Evolutionary conservation across 164 flowering plant genomes (phyloP), one percentile per base, ranked within the genome.

Genomic region (Sedum album): DNA sequence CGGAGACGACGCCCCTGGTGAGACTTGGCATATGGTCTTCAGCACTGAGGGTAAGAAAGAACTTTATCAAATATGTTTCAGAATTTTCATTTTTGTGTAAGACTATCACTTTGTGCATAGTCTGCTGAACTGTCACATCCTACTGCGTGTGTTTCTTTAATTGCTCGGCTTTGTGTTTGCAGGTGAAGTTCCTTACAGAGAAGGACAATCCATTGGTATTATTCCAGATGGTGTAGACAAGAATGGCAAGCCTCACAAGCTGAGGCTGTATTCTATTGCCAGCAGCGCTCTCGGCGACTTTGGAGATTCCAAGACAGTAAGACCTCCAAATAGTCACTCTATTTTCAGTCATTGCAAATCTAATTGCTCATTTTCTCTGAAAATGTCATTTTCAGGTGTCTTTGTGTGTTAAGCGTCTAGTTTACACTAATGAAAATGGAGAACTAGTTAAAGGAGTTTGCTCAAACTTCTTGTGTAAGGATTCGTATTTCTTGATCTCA

Each of bases 11-110:
- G 97, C 98, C 26, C 98, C 98, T 8, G 98, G 98, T 46, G 98
- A 94, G 69, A 94, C 98, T 33, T 91, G 97, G 98, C 98, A 91
- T 82, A 94, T 94, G 97, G 98, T 94, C 74, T 93, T 93, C 85
- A 85, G 79, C 87, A 91, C 97, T 66, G 98, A 91, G 67, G 98
- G 98, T 93, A 75, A 51, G 67, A 5, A 1, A 6, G 46, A 41
- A 7, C 46, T 4, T 9, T 7, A 14, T 41, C 46, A 8, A 41
- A 1, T 41, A 41, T 41, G 46, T 41, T 41, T 9, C 46, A 7
- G 8, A 9, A 7, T 41, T 41, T 7, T 41, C 11, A 41, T 41
- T 41, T 41, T 36, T 36, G 4, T 4, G 39, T 41, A 1, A 41
- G 4, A 42, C 17, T 11, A 42, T 10, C 14, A 0, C 20, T 44